phyloP scores from a whole-genome alignment of 2,329 filamentous ascomycete species.

The Cladosporium sp. region DNA sequence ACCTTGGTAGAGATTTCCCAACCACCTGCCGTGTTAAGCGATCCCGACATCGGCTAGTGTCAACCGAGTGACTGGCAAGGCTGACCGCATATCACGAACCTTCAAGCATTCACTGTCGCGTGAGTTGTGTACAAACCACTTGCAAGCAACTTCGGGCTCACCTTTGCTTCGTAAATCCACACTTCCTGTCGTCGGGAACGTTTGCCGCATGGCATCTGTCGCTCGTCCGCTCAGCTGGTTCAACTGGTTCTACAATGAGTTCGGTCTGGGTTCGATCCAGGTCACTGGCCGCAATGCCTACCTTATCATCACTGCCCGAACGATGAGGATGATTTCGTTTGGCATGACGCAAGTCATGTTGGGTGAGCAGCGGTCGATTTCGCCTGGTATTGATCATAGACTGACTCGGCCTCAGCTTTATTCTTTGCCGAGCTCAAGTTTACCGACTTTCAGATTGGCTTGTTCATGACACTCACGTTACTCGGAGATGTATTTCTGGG shows the following conservation, averaged over 20 bases:
- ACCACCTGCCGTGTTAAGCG: neutral
- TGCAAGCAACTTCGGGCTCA: too few species aligned
- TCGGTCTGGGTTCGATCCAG: constrained; percentile 29
- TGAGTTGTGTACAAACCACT: too few species aligned
- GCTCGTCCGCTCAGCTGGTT: constrained; percentile 25
- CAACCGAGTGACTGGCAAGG: neutral
- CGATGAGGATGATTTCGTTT: constrained; percentile 32
- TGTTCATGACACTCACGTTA: constrained; percentile 32
- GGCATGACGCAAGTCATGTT: constrained; percentile 29
- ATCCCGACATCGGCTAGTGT: neutral
- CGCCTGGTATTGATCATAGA: neutral
- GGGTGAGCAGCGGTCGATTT: constrained; percentile 15
- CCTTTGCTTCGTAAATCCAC: too few species aligned
- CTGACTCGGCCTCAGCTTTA: constrained; percentile 20
- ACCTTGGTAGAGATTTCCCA: neutral
- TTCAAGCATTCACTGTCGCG: too few species aligned
- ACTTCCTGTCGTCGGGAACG: too few species aligned
- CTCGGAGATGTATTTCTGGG: constrained; percentile 33
- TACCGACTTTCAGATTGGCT: constrained; percentile 29
- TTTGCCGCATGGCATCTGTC: constrained; percentile 20
- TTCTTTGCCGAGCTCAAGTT: constrained; percentile 33
- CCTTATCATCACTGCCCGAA: constrained; percentile 51
- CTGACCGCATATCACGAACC: neutral
- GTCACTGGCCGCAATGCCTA: constrained; percentile 43
- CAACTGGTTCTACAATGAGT: constrained; percentile 33